These are phyloP conservation scores for Cladophialophora yegresii DNA, from an alignment of 2,329 filamentous ascomycete species.

Conservation along the genomic window DNA sequence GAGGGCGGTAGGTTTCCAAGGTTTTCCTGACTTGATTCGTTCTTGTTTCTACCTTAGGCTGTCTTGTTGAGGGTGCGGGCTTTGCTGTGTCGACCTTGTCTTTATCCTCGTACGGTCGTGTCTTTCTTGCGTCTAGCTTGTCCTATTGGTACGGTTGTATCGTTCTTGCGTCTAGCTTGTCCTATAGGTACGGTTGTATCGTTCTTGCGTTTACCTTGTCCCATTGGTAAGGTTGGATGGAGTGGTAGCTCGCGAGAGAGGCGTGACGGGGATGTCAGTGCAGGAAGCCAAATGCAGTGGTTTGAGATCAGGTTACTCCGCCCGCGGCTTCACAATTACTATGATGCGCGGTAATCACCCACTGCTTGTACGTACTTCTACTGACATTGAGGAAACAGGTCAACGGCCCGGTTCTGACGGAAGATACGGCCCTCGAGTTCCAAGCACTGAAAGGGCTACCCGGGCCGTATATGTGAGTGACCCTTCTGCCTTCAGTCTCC, in stretches of 20 bases:
- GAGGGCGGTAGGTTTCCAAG: slow-evolving; percentile 62
- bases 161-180: not conserved
- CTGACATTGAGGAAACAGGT: slow-evolving; percentile 56
- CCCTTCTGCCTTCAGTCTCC: not conserved
- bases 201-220: not conserved
- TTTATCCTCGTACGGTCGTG: too few relatives aligned
- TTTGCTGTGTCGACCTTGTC: too few relatives aligned
- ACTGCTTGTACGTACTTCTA: not conserved
- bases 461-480: slow-evolving; percentile 85
- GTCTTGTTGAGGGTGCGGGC: too few relatives aligned
- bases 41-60: not conserved
- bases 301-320: not conserved
- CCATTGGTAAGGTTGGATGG: too few relatives aligned
- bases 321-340: not conserved
- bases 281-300: not conserved
- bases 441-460: slow-evolving; percentile 87
- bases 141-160: not conserved
- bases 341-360: not conserved
- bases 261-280: not conserved
- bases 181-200: not conserved
- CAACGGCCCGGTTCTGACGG: slow-evolving; percentile 84
- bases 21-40: too few relatives aligned
- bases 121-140: not conserved
- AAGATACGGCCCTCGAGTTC: slow-evolving; percentile 95
- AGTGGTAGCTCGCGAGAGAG: not conserved